A percentile compares a stretch with the other conserved stretches of the same genome.
Evolutionary conservation across 2,329 filamentous ascomycete species (phyloP).

Genomic region (Amylocarpus encephaloides): DNA sequence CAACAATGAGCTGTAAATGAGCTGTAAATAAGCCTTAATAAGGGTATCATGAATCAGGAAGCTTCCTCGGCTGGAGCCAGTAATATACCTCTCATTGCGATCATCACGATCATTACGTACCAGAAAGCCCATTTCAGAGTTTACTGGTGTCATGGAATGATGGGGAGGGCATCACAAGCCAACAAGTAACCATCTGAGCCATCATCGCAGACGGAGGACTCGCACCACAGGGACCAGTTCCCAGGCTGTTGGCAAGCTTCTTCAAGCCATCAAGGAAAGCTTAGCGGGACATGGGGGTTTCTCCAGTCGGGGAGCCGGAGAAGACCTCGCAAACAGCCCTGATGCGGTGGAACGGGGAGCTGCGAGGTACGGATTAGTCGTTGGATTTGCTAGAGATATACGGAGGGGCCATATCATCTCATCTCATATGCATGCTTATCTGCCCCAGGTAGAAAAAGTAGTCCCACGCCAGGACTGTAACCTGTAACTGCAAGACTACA

Average conservation of each 20-base stretch:
- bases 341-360: constrained; percentile 10
- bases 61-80: constrained; percentile 1
- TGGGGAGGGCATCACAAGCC: constrained; percentile 2
- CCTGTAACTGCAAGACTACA: neutral
- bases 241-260: neutral
- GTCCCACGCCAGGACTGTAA: constrained; percentile 12
- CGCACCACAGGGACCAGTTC: neutral
- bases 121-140: constrained; percentile 16
- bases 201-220: neutral
- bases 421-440: constrained; percentile 14
- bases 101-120: constrained; percentile 27
- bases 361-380: constrained; percentile 21
- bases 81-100: constrained; percentile 5
- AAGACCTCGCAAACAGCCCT: too few relatives aligned
- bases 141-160: constrained; percentile 27
- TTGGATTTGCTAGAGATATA: constrained; percentile 10
- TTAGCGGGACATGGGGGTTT: too few relatives aligned
- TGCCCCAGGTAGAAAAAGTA: neutral
- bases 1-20: neutral
- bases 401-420: constrained; percentile 6
- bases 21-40: too few relatives aligned
- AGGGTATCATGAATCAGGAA: neutral
- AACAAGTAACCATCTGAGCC: too few relatives aligned
- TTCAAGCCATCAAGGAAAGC: too few relatives aligned
- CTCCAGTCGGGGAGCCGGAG: too few relatives aligned